Base-by-base conservation (phyloP, 441 rosid genomes). In the Pelargonium cotyledonis region DNA sequence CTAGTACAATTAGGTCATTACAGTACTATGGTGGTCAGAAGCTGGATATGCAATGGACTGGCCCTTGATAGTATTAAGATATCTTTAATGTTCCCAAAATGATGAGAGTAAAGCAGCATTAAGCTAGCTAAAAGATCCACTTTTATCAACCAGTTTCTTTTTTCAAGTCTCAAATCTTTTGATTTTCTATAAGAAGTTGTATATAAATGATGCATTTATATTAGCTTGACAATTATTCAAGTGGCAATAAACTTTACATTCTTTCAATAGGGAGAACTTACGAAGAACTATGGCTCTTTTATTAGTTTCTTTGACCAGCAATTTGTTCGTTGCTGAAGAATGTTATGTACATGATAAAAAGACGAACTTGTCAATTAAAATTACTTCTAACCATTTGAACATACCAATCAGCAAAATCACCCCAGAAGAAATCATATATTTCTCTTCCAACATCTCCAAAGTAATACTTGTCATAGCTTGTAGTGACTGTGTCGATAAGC, bases 331-430 rank as follows among this genome's bases (percentile, higher is more conserved):
- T 23, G 40, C 14, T 29, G 2, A 29, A 23, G 11, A 61, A 61
- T 61, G 38, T 23, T 61, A n/a, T 23, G 26, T 29, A 10, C 5
- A 61, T 4, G 38, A 19, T 61, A 12, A 61, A 21, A 60, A 44
- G 73, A 74, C 6, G 14, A 7, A 26, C 11, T 66, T 44, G 72
- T 63, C 6, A 9, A 14, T 4, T 0, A 65, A 51, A 69, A 18
- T n/a, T 51, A 21, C 43, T 65, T 12, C 55, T 58, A 70, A 43
- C 0, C 0, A 23, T 61, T 76, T 51, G 21, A 58, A 68, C 75
- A 67, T 86, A 94, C 99, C 99, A 94, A 80, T 94, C 96, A 41
- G 99, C 99, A 73, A 87, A 94, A 77, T 91, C 99, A 43, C 97
- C 86, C 99, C 99, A 91, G 74, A 91, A 89, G 84, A 94, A 94